These are phyloP conservation scores for Haplosporangium sp. DNA, from an alignment of 371 early-diverging fungal species.

Conservation along the genomic window DNA sequence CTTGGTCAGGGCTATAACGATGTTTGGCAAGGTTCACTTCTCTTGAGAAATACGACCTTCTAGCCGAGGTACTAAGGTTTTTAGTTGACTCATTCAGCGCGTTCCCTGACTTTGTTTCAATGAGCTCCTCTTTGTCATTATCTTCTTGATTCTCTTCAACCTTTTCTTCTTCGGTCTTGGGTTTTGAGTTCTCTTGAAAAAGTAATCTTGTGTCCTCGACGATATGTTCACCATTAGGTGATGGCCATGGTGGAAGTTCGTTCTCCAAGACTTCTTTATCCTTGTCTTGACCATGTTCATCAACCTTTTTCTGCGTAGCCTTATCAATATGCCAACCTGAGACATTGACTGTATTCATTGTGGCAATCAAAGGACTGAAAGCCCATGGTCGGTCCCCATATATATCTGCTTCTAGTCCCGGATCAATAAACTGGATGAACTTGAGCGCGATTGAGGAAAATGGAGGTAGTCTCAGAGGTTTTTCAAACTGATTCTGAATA, in stretches of 20 bases:
- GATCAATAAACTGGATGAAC: constrained; percentile 84
- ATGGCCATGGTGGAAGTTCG: constrained; percentile 58
- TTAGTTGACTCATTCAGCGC: constrained; percentile 22
- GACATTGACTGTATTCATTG: constrained; percentile 77
- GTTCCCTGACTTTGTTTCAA: constrained; percentile 17
- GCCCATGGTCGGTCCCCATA: constrained; percentile 82
- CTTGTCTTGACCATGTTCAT: constrained; percentile 11
- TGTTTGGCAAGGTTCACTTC: constrained; percentile 56
- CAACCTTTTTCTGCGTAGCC: constrained; percentile 22
- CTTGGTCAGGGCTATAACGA: constrained; percentile 59
- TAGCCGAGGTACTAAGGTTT: constrained; percentile 12
- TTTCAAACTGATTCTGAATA: constrained; percentile 74
- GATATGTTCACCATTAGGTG: constrained; percentile 56
- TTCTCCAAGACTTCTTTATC: constrained; percentile 27
- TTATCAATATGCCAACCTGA: constrained; percentile 35
- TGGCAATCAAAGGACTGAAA: constrained; percentile 76
- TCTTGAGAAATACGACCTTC: constrained; percentile 31
- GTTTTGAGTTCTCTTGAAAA: constrained; percentile 4
- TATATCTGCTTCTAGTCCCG: constrained; percentile 80
- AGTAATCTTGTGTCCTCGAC: constrained; percentile 54
- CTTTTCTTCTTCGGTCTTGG: background rate
- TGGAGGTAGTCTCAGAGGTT: constrained; percentile 74
- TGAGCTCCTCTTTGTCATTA: constrained; percentile 15
- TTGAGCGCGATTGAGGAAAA: constrained; percentile 79
- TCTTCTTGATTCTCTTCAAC: constrained; percentile 1